phyloP scores from a whole-genome alignment of 2,329 filamentous ascomycete genomes.

The Aspergillus aculeatus region DNA sequence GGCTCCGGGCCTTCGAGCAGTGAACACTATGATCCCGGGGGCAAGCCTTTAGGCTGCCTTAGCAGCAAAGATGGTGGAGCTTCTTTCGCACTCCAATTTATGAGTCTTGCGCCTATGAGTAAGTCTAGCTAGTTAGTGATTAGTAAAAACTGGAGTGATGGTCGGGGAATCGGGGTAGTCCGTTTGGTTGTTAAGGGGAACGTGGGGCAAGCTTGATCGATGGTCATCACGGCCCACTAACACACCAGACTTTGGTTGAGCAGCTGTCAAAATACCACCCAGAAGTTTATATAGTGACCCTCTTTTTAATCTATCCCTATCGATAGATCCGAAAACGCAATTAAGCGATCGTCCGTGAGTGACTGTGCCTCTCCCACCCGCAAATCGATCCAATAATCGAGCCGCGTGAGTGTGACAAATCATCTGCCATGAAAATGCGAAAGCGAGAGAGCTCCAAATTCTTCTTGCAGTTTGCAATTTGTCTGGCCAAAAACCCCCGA shows the following conservation, averaged over 20 bases:
- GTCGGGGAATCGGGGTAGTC: background rate
- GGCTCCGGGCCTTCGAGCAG: background rate
- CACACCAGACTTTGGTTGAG: background rate
- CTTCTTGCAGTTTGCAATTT: background rate
- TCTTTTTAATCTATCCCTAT: background rate
- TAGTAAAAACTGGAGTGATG: too few species aligned
- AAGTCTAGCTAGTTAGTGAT: too few species aligned
- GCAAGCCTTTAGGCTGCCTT: background rate
- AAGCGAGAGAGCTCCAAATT: too few species aligned
- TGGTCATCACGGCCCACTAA: background rate
- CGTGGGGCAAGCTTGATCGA: background rate
- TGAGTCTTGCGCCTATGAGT: too few species aligned
- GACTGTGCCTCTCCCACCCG: background rate
- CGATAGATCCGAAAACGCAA: background rate
- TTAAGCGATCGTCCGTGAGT: background rate
- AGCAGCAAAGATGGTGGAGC: background rate
- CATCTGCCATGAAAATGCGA: background rate
- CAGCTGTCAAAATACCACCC: background rate
- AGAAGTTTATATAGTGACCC: background rate
- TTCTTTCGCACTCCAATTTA: background rate
- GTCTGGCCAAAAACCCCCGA: background rate
- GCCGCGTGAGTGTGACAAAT: background rate
- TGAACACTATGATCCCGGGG: background rate
- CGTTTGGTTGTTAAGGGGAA: background rate
- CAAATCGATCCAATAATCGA: background rate